phyloP scores from a whole-genome alignment of 1,284 basidiomycete genomes.

The Marasmius oreades region DNA sequence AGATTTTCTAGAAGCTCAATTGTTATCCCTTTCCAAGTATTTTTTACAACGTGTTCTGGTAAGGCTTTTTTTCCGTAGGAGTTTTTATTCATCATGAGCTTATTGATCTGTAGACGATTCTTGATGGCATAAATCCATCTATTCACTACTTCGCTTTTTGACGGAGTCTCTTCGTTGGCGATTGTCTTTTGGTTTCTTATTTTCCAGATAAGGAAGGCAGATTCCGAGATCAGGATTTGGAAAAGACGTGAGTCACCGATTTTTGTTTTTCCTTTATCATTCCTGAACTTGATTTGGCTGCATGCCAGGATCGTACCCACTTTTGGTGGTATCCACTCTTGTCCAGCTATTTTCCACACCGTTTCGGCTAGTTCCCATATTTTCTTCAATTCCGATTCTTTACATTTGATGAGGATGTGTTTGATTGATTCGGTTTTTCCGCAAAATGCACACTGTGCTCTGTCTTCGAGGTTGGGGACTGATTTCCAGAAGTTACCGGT shows the following conservation, averaged over 20 bases:
- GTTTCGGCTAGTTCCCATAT: slow-evolving; percentile 20
- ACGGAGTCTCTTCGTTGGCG: too few relatives aligned
- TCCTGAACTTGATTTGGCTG: slow-evolving; percentile 1
- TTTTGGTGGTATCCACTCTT: slow-evolving; percentile 5
- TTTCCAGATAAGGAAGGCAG: too few relatives aligned
- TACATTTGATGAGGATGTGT: slow-evolving; percentile 31
- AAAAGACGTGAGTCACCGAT: slow-evolving; percentile 16
- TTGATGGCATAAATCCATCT: slow-evolving; percentile 11
- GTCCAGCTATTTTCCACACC: neutral
- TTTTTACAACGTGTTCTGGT: neutral
- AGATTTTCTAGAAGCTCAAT: neutral
- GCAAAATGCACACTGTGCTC: slow-evolving; percentile 25
- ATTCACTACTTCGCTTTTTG: slow-evolving; percentile 6
- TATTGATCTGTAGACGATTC: slow-evolving; percentile 11
- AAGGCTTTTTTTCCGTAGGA: slow-evolving; percentile 6
- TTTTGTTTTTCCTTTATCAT: slow-evolving; percentile 4
- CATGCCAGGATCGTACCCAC: too few relatives aligned
- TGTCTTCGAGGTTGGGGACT: slow-evolving; percentile 20
- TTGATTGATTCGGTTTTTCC: slow-evolving; percentile 24
- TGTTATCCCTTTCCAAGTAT: neutral
- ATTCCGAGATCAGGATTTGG: too few relatives aligned
- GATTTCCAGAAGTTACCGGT: slow-evolving; percentile 28
- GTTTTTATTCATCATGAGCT: neutral
- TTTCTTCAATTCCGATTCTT: slow-evolving; percentile 16
- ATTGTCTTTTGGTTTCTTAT: too few relatives aligned